These are phyloP conservation scores for Cystobasidium tubakii DNA, from an alignment of 768 basidiomycete genomes.

Conservation along the genomic window DNA sequence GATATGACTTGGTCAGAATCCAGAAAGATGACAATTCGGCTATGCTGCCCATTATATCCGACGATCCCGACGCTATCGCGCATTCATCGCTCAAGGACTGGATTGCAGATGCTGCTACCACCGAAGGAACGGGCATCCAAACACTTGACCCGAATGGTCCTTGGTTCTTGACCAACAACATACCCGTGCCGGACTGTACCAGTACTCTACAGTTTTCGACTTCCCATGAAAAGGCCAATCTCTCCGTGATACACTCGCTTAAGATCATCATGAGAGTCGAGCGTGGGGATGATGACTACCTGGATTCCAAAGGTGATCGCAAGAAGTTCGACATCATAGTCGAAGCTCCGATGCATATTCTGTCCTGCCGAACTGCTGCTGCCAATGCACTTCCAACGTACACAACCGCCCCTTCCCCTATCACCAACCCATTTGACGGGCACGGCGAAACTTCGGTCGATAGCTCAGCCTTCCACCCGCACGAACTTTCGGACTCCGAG, in stretches of 20 bases:
- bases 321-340: conserved; percentile 83
- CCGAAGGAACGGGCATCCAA: conserved; percentile 54
- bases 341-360: conserved; percentile 45
- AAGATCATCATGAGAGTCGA: conserved; percentile 79
- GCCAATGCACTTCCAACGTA: conserved; percentile 31
- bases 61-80: conserved; percentile 58
- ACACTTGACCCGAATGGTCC: conserved; percentile 60
- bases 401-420: background rate
- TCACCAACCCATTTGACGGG: conserved; percentile 5
- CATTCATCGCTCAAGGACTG: conserved; percentile 61
- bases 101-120: conserved; percentile 53
- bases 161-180: conserved; percentile 68
- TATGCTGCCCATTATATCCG: conserved; percentile 71
- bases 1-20: conserved; percentile 62
- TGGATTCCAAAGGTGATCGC: conserved; percentile 65
- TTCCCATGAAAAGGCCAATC: conserved; percentile 67
- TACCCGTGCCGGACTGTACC: conserved; percentile 61
- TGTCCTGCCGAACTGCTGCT: conserved; percentile 33
- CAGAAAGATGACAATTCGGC: conserved; percentile 59
- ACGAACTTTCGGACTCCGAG: conserved; percentile 33
- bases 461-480: conserved; percentile 35
- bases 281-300: conserved; percentile 63
- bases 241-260: conserved; percentile 66
- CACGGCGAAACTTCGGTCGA: conserved; percentile 1
- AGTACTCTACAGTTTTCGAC: conserved; percentile 66